phyloP scores from a whole-genome alignment of 176 grass and related monocot species.

The Aegilops bicornis region DNA sequence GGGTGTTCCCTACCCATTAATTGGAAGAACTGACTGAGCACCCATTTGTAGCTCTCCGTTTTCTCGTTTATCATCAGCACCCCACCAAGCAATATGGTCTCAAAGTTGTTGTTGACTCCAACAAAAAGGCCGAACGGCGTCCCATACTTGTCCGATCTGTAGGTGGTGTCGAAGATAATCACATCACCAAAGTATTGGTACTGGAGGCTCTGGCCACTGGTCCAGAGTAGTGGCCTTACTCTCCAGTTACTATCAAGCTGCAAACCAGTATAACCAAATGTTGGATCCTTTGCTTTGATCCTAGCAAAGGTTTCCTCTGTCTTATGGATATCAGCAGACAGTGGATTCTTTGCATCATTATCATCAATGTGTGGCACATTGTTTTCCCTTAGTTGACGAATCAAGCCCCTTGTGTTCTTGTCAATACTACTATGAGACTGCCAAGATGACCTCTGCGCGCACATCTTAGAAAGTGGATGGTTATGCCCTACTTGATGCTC shows the following conservation, averaged over 20 bases:
- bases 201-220: background rate
- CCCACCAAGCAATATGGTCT: constrained; percentile 11
- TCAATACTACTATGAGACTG: background rate
- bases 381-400: constrained; percentile 1
- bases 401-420: background rate
- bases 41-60: background rate
- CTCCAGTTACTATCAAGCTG: background rate
- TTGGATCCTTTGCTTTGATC: background rate
- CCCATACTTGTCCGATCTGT: background rate
- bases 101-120: constrained; percentile 2
- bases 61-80: background rate
- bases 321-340: background rate
- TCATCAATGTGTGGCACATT: background rate
- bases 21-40: background rate
- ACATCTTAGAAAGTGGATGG: background rate
- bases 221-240: background rate
- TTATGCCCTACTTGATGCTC: background rate
- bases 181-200: background rate
- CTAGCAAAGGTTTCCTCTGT: background rate
- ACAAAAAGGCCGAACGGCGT: background rate
- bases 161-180: constrained; percentile 6
- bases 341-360: background rate
- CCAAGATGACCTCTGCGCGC: background rate
- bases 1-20: background rate
- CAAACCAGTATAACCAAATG: background rate